Base-by-base conservation (phyloP, 2,329 filamentous ascomycete species). In the Epichloe baconii region DNA sequence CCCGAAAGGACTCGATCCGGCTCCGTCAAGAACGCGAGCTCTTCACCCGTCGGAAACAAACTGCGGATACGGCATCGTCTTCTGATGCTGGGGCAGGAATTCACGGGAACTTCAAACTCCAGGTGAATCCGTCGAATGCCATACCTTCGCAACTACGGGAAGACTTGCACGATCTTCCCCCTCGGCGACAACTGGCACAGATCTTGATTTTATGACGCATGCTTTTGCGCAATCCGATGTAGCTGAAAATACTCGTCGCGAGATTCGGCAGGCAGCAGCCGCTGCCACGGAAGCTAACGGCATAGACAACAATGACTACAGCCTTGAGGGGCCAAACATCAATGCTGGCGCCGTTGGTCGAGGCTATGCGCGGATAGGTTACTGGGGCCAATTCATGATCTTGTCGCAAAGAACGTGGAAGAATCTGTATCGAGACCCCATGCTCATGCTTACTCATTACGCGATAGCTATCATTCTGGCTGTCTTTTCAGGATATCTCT, bases 361-460 rank as follows among this genome's bases (percentile, higher is more conserved):
- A 62, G 86, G 88, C 17, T 96, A 94, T 67, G 79, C 82, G 52
- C 87, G 93, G 53, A 77, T 96, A 52, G 83, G 91, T 45, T 83
- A 90, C 57, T 61, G 78, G 8, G 77, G 84, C 43, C 93, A 98
- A 66, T 97, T 98, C 67, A 63, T 83, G 50, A 96, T 98, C 59
- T 74, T 98, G 12, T 95, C 91, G 0, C 78, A 83, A 60, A 82
- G 93, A 44, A 98, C 93, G 0, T 98, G 91, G 91, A 89, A 86
- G 63, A 98, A 98, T 63, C 76, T 98, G 6, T 97, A 98, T 72
- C 83, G 93, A 52, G 96, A 98, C 66, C 93, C 93, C 1, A 90
- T 97, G 79, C 74, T 98, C 53, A 98, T 98, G 93, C 78, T 98
- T 52, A 96, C 90, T 0, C 93, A 98, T 69, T 98, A 97, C 64